Base-by-base conservation (phyloP, 2,329 filamentous ascomycete genomes). In the Leptodontidium sp. region DNA sequence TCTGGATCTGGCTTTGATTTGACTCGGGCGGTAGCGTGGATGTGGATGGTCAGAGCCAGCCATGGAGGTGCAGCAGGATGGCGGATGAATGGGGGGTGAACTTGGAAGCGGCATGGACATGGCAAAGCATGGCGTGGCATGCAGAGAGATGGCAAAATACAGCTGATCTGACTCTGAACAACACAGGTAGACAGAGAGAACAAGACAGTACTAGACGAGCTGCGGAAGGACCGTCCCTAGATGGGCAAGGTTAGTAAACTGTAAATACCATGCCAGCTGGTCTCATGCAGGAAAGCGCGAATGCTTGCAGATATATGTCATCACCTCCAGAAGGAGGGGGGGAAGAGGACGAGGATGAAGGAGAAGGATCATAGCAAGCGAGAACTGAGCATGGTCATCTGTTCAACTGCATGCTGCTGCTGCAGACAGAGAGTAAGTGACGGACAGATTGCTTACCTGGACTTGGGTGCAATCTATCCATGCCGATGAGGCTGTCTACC, bases 221-320 rank as follows among this genome's bases (percentile, higher is more conserved):
- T 29, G 57, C 57, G 38, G 57, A 61, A 61, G 57, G 38, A 61
- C 38, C 57, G 57, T 61, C 57, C 57, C 12, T 61, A 47, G 24
- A 45, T 45, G 35, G 38, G 57, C 6, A 61, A 45, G n/a, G 38
- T 45, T 45, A 47, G 21, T 17, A 17, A 61, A 61, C 4, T 38
- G 53, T 40, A 8, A 57, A 40, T 38, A 14, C 17, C 32, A 40
- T 57, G 53, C 24, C 50, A 32, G 26, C 50, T 14, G 50, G 24
- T 32, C 24, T 57, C 12, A 40, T 57, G 53, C 53, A 57, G 53
- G 26, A 53, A 53, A 24, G 50, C 8, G 26, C 35, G 53, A 40
- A 55, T 38, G 32, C 53, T 38, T 38, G 32, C 53, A 57, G 53
- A 57, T 40, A 57, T 57, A 40, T 40, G 15, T 14, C 53, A 14